A percentile compares a stretch with the other conserved stretches of the same genome.
Conservation (phyloP, 208 protist genomes). For the Porcisia deanei region DNA sequence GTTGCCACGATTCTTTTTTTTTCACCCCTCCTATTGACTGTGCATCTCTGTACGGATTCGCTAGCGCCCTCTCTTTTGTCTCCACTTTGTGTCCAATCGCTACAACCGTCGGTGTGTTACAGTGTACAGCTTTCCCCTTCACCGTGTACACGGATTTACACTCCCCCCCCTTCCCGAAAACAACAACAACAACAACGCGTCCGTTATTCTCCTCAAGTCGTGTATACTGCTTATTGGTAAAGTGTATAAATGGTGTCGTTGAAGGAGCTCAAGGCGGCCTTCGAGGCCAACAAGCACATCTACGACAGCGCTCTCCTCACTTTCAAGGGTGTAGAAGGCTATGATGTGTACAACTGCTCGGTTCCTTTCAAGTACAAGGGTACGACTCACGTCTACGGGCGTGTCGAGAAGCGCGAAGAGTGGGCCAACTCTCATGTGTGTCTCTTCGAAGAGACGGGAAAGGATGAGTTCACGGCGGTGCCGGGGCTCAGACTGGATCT, state of each 20-base stretch:
- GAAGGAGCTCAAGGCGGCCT: not conserved
- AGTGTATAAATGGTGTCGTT: not conserved
- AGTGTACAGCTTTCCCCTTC: not conserved
- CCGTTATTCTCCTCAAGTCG: too few relatives aligned
- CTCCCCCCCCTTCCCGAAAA: not conserved
- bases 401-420: conserved; percentile 33
- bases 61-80: not conserved
- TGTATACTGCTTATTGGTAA: not conserved
- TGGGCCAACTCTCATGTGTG: conserved; percentile 41
- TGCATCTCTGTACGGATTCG: not conserved
- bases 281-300: conserved; percentile 25
- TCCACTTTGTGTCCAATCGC: not conserved
- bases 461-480: conserved; percentile 47
- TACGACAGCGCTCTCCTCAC: conserved; percentile 42
- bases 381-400: conserved; percentile 39
- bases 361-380: conserved; percentile 42
- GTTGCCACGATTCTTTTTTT: not conserved
- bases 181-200: too few relatives aligned
- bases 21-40: not conserved
- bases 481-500: conserved; percentile 24
- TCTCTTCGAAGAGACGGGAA: conserved; percentile 43
- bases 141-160: not conserved
- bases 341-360: conserved; percentile 55
- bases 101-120: not conserved
- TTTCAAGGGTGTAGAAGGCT: conserved; percentile 43